phyloP scores from a whole-genome alignment of 73 alveolate species.

The Paramecium sexaurelia region DNA sequence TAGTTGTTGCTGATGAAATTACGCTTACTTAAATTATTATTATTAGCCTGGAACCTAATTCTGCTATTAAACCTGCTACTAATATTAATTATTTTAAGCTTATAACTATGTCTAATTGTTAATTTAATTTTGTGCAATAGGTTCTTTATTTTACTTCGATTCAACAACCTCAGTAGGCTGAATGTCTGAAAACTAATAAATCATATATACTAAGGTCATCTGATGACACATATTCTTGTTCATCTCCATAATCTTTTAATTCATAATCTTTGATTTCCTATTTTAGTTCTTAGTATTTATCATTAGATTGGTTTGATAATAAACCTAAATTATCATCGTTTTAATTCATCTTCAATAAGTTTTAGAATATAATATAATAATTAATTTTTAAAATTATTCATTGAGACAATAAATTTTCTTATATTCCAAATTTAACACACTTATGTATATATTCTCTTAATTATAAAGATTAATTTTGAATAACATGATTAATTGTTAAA shows the following conservation, averaged over 20 bases:
- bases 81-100: background rate
- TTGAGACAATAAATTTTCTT: too few species aligned
- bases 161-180: background rate
- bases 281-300: background rate
- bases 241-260: background rate
- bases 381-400: too few species aligned
- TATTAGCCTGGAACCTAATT: background rate
- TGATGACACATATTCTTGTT: background rate
- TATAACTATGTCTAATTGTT: background rate
- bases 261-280: background rate
- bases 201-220: background rate
- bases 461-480: background rate
- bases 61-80: background rate
- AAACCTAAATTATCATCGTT: constrained; percentile 4
- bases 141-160: background rate
- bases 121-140: background rate
- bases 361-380: background rate
- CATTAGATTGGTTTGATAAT: background rate
- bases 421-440: background rate
- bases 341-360: background rate
- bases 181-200: background rate
- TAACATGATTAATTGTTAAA: background rate
- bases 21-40: background rate
- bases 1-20: background rate
- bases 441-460: background rate